Conservation (phyloP, 768 basidiomycete species). For the Kondoa subrosea region DNA sequence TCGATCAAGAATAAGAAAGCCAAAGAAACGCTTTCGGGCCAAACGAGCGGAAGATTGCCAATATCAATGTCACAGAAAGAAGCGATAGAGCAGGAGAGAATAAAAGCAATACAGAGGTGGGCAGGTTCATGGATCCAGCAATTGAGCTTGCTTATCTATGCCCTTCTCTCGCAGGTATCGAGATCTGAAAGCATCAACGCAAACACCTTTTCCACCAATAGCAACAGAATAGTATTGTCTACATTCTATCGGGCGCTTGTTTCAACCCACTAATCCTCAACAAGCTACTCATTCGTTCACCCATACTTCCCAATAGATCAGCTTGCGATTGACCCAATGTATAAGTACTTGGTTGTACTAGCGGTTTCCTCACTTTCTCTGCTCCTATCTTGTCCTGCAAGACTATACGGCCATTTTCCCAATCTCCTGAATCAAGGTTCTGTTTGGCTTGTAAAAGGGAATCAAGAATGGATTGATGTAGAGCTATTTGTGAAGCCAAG, state of each 20-base stretch:
- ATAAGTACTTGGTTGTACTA: not conserved
- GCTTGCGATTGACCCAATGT: slow-evolving; percentile 1
- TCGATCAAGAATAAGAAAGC: not conserved
- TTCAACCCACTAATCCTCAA: not conserved
- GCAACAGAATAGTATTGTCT: not conserved
- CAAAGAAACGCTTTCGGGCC: not conserved
- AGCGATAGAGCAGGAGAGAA: not conserved
- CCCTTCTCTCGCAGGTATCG: not conserved
- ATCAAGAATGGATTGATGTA: not conserved
- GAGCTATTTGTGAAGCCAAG: not conserved
- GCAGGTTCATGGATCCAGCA: not conserved
- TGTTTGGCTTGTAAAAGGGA: not conserved
- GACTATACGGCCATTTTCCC: not conserved
- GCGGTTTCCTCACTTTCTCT: not conserved
- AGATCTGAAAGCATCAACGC: not conserved
- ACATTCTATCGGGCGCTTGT: not conserved
- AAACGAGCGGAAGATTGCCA: not conserved
- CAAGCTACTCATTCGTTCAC: not conserved
- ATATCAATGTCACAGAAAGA: not conserved
- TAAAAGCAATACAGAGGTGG: not conserved
- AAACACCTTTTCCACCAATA: not conserved
- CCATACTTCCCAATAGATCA: not conserved
- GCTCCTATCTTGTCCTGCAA: not conserved
- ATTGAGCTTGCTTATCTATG: not conserved
- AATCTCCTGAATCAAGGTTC: not conserved